phyloP scores from a whole-genome alignment of 2,329 filamentous ascomycete species.

The Macrophomina pseudophaseolina region DNA sequence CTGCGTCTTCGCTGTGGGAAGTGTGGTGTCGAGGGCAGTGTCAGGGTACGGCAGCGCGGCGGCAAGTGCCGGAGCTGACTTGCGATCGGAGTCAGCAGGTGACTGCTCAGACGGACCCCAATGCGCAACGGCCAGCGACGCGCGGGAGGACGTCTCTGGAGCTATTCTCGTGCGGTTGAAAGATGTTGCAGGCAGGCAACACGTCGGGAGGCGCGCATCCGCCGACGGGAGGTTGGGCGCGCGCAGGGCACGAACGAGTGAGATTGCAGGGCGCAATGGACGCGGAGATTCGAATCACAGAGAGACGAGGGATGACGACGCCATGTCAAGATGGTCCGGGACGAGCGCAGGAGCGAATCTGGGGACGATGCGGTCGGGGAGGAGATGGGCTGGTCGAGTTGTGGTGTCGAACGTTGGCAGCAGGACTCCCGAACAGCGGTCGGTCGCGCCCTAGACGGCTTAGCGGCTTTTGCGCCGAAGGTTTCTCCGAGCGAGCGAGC shows the following conservation, averaged over 20 bases:
- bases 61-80: constrained; percentile 37
- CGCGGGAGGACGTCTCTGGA: neutral
- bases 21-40: constrained; percentile 19
- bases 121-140: constrained; percentile 21
- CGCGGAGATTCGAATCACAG: constrained; percentile 14
- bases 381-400: constrained; percentile 27
- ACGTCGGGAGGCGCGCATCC: constrained; percentile 24
- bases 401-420: constrained; percentile 25
- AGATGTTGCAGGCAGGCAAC: neutral
- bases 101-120: constrained; percentile 25
- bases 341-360: constrained; percentile 19
- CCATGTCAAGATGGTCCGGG: constrained; percentile 25
- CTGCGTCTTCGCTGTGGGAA: neutral
- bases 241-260: constrained; percentile 25
- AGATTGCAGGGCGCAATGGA: constrained; percentile 27
- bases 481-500: constrained; percentile 22
- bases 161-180: constrained; percentile 19
- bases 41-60: constrained; percentile 30
- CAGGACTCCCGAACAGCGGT: constrained; percentile 8
- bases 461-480: constrained; percentile 23
- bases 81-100: constrained; percentile 31
- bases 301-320: constrained; percentile 14
- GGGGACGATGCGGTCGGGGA: constrained; percentile 23
- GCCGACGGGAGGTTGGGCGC: constrained; percentile 26
- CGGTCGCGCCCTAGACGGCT: constrained; percentile 21